Evolutionary conservation across 164 flowering plant species (phyloP).

Genomic region (Brasenia schreberi): DNA sequence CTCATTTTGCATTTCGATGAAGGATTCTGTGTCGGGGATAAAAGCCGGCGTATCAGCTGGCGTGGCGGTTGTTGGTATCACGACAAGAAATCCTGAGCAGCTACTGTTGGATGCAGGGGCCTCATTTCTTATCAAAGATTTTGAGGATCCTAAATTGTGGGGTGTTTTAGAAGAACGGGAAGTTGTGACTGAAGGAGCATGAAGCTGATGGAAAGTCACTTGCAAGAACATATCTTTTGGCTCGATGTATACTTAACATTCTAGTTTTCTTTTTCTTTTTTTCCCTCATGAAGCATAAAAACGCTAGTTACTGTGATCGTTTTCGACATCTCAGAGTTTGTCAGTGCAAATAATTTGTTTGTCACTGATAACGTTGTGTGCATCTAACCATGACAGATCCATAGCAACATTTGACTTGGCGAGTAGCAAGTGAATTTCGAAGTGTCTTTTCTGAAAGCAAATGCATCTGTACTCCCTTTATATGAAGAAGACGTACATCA

Average conservation of each 20-base stretch:
- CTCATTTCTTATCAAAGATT: slow-evolving; percentile 58
- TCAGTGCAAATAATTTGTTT: no score
- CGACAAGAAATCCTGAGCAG: slow-evolving; percentile 69
- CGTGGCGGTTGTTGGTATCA: slow-evolving; percentile 71
- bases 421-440: no score
- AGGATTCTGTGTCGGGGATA: slow-evolving; percentile 92
- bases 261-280: neutral
- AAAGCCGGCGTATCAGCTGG: slow-evolving; percentile 96
- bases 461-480: no score
- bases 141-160: slow-evolving; percentile 79
- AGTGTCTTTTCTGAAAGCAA: no score
- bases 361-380: no score
- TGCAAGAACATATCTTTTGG: slow-evolving; percentile 1
- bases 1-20: neutral
- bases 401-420: no score
- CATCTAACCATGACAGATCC: no score
- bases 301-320: no score
- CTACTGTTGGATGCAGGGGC: slow-evolving; percentile 64
- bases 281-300: no score
- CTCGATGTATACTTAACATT: neutral
- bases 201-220: neutral
- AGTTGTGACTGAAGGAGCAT: slow-evolving; percentile 1
- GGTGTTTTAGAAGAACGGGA: slow-evolving; percentile 67
- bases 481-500: no score
- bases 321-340: no score